phyloP scores from a whole-genome alignment of 2,329 filamentous ascomycete species.

The Pseudomassariella vexata region DNA sequence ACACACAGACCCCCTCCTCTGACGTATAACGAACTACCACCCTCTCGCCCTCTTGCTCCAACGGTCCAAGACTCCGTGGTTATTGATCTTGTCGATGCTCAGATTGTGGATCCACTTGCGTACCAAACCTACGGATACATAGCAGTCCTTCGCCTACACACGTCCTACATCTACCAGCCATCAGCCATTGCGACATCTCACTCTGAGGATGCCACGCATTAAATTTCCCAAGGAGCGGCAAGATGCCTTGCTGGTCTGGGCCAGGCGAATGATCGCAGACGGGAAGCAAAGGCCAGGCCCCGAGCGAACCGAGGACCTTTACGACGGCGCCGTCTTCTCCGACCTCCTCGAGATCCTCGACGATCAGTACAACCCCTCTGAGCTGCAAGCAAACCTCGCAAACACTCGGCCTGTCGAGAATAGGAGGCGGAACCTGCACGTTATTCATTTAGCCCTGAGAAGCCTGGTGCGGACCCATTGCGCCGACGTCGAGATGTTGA shows the following conservation, averaged over 20 bases:
- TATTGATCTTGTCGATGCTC: no score
- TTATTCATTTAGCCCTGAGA: constrained; percentile 48
- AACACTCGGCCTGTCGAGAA: constrained; percentile 40
- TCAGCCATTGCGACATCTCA: no score
- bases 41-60: no score
- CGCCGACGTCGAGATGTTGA: constrained; percentile 44
- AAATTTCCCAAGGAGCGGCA: constrained; percentile 8
- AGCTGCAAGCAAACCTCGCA: constrained; percentile 41
- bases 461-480: constrained; percentile 50
- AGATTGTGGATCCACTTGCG: no score
- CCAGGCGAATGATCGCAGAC: background rate
- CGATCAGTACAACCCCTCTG: constrained; percentile 46
- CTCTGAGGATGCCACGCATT: constrained; percentile 7
- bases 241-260: constrained; percentile 10
- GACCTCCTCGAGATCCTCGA: constrained; percentile 54
- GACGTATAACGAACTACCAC: no score
- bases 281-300: constrained; percentile 26
- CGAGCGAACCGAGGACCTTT: constrained; percentile 43
- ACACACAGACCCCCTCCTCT: no score
- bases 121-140: no score
- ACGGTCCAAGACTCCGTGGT: no score
- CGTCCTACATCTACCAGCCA: no score
- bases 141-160: no score
- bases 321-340: constrained; percentile 49
- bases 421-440: constrained; percentile 41